Evolutionary conservation across 306 rosid genomes (phyloP).

Genomic region (Coriaria nepalensis): DNA sequence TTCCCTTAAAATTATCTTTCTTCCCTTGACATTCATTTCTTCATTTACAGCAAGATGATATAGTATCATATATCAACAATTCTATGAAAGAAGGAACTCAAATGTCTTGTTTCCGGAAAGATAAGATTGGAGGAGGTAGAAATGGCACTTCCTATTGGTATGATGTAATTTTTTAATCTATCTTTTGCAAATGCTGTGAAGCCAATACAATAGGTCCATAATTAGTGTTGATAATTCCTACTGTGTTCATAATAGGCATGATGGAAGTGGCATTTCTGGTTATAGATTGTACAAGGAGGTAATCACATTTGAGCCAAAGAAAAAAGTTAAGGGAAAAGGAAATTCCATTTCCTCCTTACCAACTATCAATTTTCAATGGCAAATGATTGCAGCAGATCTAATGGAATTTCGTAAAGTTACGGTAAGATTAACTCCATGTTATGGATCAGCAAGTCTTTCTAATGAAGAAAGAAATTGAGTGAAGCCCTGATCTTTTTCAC

Average conservation of each 20-base stretch:
- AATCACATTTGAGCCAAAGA: slow-evolving; percentile 23
- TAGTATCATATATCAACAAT: slow-evolving; percentile 46
- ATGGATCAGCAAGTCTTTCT: no score
- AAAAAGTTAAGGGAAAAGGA: slow-evolving; percentile 24
- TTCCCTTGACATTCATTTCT: slow-evolving; percentile 5
- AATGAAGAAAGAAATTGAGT: background rate
- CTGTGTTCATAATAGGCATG: slow-evolving; percentile 47
- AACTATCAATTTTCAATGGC: slow-evolving; percentile 43
- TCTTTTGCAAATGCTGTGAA: no score
- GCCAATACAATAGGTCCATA: no score
- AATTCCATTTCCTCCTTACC: slow-evolving; percentile 29
- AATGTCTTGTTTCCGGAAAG: slow-evolving; percentile 53
- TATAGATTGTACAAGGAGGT: slow-evolving; percentile 51
- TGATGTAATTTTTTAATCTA: background rate
- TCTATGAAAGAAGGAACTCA: slow-evolving; percentile 63
- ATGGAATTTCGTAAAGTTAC: slow-evolving; percentile 50
- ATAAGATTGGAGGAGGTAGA: slow-evolving; percentile 48
- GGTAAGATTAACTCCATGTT: slow-evolving; percentile 28
- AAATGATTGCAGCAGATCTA: slow-evolving; percentile 67
- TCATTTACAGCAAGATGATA: slow-evolving; percentile 66
- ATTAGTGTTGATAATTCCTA: slow-evolving; percentile 12
- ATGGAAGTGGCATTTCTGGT: slow-evolving; percentile 47
- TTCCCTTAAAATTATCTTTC: no score
- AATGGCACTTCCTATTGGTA: slow-evolving; percentile 63
- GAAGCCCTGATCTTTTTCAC: background rate